Base-by-base conservation (phyloP, 2,329 filamentous ascomycete species). In the Neonectria ditissima region DNA sequence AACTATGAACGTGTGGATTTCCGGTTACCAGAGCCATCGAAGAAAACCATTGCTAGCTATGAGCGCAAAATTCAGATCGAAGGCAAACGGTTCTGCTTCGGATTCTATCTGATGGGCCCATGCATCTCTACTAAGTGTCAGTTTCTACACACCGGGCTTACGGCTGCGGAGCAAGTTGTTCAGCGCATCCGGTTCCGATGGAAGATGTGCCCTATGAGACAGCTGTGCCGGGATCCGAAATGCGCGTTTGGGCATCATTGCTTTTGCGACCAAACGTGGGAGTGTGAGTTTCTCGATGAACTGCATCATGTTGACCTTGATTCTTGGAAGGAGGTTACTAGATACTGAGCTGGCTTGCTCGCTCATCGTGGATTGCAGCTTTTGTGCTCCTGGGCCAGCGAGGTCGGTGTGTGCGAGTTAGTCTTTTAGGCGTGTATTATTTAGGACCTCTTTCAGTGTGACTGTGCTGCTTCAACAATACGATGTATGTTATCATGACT, bases 201-300 rank as follows among this genome's bases (percentile, higher is more conserved):
- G 34, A n/a, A n/a, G 13, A 39, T 37, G 34, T 54, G 34, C 10
- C 7, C n/a, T 13, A 41, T 18, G 18, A 43, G 16, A 11, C 22
- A 32, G 5, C 4, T 9, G 2, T 54, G 51, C 20, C 51, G 34
- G 22, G 34, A 54, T 20, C 4, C 51, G 8, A 28, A 16, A n/a
- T 54, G 51, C n/a, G 13, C n/a, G 9, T 28, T 6, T 41, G 51
- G 51, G 3, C 51, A 54, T 30, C 51, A 54, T 13, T 54, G 51
- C 20, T 26, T 20, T 20, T 54, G 34, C 34, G 13, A 30, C 14
- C 32, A 54, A 41, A 24, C 20, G 11, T 28, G n/a, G 16, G 24
- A 28, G 1, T 54, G 51, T 37, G n/a, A 26, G 2, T 54, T 43
- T 5, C 32, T 34, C 6, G 34, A 3, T n/a, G 16, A 43, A 24